Percentiles rank a stretch among this genome's conserved stretches.
Evolutionary conservation across 768 basidiomycete genomes (phyloP).

Genomic region (Rhodotorula babjevae): DNA sequence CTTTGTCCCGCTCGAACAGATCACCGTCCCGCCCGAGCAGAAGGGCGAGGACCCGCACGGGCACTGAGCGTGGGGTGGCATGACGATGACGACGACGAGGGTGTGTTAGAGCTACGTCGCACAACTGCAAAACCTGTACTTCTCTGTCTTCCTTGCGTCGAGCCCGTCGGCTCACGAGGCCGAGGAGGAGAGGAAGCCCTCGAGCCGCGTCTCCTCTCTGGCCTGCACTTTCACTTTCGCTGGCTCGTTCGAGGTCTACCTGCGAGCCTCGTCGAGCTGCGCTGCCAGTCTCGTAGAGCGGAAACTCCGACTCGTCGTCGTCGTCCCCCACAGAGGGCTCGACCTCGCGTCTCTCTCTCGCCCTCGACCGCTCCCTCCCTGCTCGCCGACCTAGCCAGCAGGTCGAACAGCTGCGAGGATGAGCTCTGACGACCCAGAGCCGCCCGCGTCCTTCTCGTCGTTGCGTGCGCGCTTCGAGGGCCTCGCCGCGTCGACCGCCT

Average conservation of each 20-base stretch:
- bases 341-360: neutral
- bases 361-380: neutral
- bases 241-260: no score
- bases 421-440: neutral
- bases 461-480: slow-evolving; percentile 28
- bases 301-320: no score
- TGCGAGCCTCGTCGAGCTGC: no score
- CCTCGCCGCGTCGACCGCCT: neutral
- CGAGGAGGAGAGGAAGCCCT: no score
- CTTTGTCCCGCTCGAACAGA: slow-evolving; percentile 4
- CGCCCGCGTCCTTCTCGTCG: slow-evolving; percentile 5
- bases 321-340: no score
- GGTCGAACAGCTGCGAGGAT: neutral
- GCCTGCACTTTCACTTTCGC: no score
- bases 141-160: neutral
- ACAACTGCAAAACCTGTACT: neutral
- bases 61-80: slow-evolving; percentile 8
- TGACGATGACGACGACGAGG: neutral
- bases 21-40: slow-evolving; percentile 38
- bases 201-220: no score
- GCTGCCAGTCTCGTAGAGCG: no score
- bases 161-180: neutral
- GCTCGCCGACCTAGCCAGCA: neutral
- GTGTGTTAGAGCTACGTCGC: neutral
- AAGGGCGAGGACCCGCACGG: slow-evolving; percentile 36